phyloP scores from a whole-genome alignment of 495 filamentous ascomycete species.

The Talaromyces liani region DNA sequence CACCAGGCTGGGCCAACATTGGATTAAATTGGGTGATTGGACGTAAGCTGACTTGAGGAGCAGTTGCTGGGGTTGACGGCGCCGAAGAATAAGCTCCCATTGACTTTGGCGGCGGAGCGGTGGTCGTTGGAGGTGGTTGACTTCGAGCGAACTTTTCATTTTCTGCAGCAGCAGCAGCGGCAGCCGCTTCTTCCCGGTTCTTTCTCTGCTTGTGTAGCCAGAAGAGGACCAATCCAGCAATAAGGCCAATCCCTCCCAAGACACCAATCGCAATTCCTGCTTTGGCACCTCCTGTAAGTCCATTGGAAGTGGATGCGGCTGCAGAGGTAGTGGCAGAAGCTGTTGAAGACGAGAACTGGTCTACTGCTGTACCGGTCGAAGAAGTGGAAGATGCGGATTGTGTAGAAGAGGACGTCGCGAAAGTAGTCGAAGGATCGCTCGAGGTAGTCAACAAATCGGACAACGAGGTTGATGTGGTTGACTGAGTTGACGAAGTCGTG shows the following conservation, averaged over 20 bases:
- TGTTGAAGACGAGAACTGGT: slow-evolving; percentile 14
- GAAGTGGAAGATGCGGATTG: slow-evolving; percentile 17
- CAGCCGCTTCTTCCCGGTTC: slow-evolving; percentile 40
- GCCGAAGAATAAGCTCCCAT: slow-evolving; percentile 28
- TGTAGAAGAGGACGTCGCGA: slow-evolving; percentile 14
- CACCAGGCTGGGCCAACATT: slow-evolving; percentile 34
- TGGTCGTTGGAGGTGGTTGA: slow-evolving; percentile 19
- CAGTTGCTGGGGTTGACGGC: slow-evolving; percentile 42
- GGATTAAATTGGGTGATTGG: slow-evolving; percentile 85
- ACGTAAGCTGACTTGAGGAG: slow-evolving; percentile 77
- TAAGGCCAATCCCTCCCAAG: slow-evolving; percentile 52
- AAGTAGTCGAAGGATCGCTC: slow-evolving; percentile 19
- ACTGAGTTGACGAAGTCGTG: slow-evolving; percentile 13
- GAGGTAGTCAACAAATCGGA: slow-evolving; percentile 17
- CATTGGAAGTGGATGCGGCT: slow-evolving; percentile 24
- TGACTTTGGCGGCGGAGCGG: slow-evolving; percentile 30
- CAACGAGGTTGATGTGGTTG: slow-evolving; percentile 11
- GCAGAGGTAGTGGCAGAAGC: slow-evolving; percentile 14
- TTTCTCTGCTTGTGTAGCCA: slow-evolving; percentile 58
- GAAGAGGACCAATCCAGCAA: slow-evolving; percentile 55
- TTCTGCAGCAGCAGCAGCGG: slow-evolving; percentile 46
- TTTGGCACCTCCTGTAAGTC: slow-evolving; percentile 60
- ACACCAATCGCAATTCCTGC: slow-evolving; percentile 82
- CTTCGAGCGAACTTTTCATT: slow-evolving; percentile 46
- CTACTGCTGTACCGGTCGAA: slow-evolving; percentile 13